Evolutionary conservation across 495 filamentous ascomycete species (phyloP).

Genomic region (Trichoderma orchidacearum): DNA sequence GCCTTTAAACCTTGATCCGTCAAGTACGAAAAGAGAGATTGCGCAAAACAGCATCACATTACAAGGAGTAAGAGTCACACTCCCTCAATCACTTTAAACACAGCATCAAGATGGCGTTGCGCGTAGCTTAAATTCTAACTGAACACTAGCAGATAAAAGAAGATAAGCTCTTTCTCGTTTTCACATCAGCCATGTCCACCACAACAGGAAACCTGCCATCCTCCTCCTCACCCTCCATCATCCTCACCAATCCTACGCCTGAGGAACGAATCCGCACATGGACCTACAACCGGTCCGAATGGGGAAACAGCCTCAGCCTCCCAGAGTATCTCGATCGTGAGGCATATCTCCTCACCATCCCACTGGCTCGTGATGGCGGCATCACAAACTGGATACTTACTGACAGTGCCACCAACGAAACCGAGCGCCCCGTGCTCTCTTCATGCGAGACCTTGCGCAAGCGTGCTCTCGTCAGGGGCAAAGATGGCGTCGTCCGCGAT

Average conservation of each 20-base stretch:
- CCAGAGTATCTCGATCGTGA: conserved; percentile 71
- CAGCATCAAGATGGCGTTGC: not conserved
- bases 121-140: no score
- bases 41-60: not conserved
- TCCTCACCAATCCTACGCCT: conserved; percentile 53
- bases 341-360: conserved; percentile 48
- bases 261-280: conserved; percentile 50
- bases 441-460: conserved; percentile 80
- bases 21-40: not conserved
- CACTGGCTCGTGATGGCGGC: conserved; percentile 56
- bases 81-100: not conserved
- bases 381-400: conserved; percentile 82
- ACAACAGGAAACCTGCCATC: not conserved
- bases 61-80: not conserved
- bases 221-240: conserved; percentile 22
- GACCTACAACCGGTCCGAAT: conserved; percentile 53
- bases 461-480: conserved; percentile 34
- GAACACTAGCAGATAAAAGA: not conserved
- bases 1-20: not conserved
- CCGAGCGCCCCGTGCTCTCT: conserved; percentile 50
- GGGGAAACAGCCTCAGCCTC: conserved; percentile 53
- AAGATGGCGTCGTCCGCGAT: conserved; percentile 37
- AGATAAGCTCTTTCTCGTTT: not conserved
- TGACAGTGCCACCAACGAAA: conserved; percentile 19
- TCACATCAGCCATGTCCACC: not conserved